Base-by-base conservation (phyloP, 305 asterid species). In the Rubia peregrina region DNA sequence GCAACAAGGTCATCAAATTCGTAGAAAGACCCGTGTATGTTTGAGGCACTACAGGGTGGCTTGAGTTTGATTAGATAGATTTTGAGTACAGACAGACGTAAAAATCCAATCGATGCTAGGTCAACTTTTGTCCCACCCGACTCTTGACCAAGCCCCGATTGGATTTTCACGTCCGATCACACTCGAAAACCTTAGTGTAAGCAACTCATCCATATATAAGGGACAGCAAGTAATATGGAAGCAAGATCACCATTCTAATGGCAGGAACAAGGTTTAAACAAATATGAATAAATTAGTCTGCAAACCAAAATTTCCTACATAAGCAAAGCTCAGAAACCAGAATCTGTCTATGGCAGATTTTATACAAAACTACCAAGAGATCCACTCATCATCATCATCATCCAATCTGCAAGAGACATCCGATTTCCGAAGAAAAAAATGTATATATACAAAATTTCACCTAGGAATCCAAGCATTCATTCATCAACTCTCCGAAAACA, bases 401-500 rank as follows among this genome's bases (percentile, higher is more conserved):
- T 78, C 74, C 78, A 67, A 56, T 38, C 60, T 56, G 75, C 57
- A 63, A 48, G 70, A 82, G 26, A 36, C 65, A 75, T 74, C 61
- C 56, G 77, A 75, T 43, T 78, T 44, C 74, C 16, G 36, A 22
- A 57, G 36, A 22, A 72, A 74, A 75, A 63, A 71, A 72, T 65
- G 10, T 76, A 53, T 83, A 85, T 87, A 68, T 84, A 83, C 88
- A 86, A 71, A 67, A 76, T 68, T 55, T 79, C 85, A 79, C 83
- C 80, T 67, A 71, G 78, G 81, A 82, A 82, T 81, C 85, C 74
- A 74, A 75, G 79, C 80, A 74, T 68, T 72, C 68, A 65, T 69
- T 57, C 62, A 57, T 51, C 79, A 67, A 55, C 76, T 46, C 79
- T 73, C 42, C 75, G 73, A 78, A 79, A 81, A 72, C 67, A 68